Conservation (phyloP, 176 grass and related monocot species). For the Eleusine coracana region DNA sequence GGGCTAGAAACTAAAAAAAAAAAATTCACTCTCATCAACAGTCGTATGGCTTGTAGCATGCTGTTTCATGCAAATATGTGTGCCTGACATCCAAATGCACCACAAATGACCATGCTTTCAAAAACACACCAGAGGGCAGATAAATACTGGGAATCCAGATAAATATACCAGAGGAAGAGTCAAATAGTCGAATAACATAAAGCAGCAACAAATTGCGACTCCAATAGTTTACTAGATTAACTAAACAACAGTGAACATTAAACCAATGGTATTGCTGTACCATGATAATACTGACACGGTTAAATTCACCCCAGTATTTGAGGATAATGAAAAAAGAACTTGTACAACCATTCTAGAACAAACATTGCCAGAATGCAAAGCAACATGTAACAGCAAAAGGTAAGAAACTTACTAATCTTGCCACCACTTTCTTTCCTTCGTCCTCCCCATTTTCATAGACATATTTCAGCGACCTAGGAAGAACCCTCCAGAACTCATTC, state of each 20-base stretch:
- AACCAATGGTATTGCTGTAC: background rate
- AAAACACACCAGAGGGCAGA: conserved; percentile 19
- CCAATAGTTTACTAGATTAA: conserved; percentile 11
- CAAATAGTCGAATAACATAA: conserved; percentile 27
- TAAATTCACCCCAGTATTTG: background rate
- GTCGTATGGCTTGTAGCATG: background rate
- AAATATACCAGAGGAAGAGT: conserved; percentile 3
- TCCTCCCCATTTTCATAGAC: conserved; percentile 77
- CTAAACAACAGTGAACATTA: background rate
- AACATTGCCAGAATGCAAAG: conserved; percentile 6
- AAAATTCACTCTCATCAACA: background rate
- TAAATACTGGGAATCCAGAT: conserved; percentile 15
- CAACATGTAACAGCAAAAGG: conserved; percentile 30
- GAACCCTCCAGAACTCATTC: conserved; percentile 99
- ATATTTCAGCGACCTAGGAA: conserved; percentile 75
- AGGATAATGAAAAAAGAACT: background rate
- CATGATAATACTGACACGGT: conserved; percentile 21
- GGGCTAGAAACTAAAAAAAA: conserved; percentile 18
- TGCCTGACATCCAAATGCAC: background rate
- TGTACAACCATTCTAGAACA: background rate
- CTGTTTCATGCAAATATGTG: conserved; percentile 15
- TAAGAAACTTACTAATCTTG: conserved; percentile 75
- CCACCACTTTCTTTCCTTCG: conserved; percentile 80
- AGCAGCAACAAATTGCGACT: conserved; percentile 23
- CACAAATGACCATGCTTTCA: background rate